These are phyloP conservation scores for Lagenaria siceraria DNA, from an alignment of 306 rosid species.

Conservation along the genomic window DNA sequence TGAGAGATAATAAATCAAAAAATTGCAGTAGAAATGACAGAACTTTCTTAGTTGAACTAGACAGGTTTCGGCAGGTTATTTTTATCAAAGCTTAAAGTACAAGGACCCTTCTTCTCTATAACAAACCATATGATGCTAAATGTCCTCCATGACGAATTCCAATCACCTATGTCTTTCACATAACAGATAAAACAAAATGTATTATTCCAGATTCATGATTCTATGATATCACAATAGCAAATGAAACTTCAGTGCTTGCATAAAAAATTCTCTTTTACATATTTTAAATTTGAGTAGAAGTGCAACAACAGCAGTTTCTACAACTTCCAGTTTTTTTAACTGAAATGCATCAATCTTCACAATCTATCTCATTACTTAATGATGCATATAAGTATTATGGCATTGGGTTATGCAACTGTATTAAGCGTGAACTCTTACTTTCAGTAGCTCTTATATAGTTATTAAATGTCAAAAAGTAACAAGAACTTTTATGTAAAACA, in stretches of 20 bases:
- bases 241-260: neutral
- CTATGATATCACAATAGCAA: neutral
- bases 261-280: neutral
- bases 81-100: neutral
- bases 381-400: neutral
- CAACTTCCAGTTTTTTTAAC: neutral
- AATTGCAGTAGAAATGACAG: neutral
- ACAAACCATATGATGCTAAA: neutral
- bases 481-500: neutral
- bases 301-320: neutral
- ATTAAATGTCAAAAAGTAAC: neutral
- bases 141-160: neutral
- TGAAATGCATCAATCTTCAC: slow-evolving; percentile 7
- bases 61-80: neutral
- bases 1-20: neutral
- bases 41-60: neutral
- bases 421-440: neutral
- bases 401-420: neutral
- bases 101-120: neutral
- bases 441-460: neutral
- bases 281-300: neutral
- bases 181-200: neutral
- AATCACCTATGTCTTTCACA: neutral
- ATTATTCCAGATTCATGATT: neutral
- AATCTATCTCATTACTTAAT: neutral